Evolutionary conservation across 2,329 filamentous ascomycete species (phyloP).

Genomic region (Mycosphaerella sp.): DNA sequence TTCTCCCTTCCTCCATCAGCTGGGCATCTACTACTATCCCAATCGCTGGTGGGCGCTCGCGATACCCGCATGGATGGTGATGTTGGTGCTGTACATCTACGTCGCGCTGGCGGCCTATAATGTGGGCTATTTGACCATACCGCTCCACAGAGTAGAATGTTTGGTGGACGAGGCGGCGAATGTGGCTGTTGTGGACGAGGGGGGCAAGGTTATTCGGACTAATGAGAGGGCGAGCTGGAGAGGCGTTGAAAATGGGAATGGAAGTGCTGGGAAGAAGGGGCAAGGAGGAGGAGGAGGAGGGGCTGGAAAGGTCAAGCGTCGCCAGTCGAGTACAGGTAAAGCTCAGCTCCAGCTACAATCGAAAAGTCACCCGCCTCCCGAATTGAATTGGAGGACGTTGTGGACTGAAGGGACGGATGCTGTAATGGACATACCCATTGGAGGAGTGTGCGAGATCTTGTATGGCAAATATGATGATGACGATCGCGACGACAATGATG

Average conservation of each 20-base stretch:
- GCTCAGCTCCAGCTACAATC: conserved; percentile 16
- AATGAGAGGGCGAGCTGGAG: conserved; percentile 28
- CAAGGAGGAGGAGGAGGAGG: conserved; percentile 31
- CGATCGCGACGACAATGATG: conserved; percentile 6
- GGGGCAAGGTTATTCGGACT: conserved; percentile 50
- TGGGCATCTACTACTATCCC: conserved; percentile 95
- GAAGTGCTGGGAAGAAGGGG: conserved; percentile 33
- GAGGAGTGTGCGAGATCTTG: conserved; percentile 88
- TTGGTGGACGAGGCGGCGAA: conserved; percentile 86
- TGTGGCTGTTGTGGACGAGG: conserved; percentile 72
- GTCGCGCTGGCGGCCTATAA: conserved; percentile 89
- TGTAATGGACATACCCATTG: conserved; percentile 92
- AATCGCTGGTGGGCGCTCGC: conserved; percentile 97
- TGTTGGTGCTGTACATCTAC: conserved; percentile 86
- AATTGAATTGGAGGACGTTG: conserved; percentile 66
- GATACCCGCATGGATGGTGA: conserved; percentile 82
- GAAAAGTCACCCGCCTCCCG: conserved; percentile 9
- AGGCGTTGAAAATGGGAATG: conserved; percentile 12
- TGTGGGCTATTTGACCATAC: conserved; percentile 76
- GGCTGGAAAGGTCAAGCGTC: conserved; percentile 31
- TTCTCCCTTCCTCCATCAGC: conserved; percentile 79
- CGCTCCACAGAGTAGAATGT: conserved; percentile 73
- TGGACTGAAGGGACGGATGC: conserved; percentile 95
- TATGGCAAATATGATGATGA: conserved; percentile 54
- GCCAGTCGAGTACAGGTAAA: conserved; percentile 32